These are phyloP conservation scores for Xylariaceae sp. DNA, from an alignment of 2,329 filamentous ascomycete genomes.

Conservation along the genomic window DNA sequence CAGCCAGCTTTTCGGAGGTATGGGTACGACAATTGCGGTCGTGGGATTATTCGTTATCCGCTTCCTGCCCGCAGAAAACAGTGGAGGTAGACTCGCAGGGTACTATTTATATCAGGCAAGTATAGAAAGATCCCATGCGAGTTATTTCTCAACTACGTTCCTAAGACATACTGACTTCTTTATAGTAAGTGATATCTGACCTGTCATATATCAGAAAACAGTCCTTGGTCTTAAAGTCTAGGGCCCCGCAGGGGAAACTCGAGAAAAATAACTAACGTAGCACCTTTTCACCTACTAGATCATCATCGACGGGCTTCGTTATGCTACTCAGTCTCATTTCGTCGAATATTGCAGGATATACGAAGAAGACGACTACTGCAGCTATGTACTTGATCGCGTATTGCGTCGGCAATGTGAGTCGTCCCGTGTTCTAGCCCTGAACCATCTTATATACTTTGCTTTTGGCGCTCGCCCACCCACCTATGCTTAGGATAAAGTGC, in stretches of 20 bases:
- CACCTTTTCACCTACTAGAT: no score
- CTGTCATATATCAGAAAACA: no score
- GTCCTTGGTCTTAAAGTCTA: no score
- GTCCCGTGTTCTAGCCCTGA: background rate
- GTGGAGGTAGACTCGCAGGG: constrained; percentile 57
- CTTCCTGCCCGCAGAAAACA: constrained; percentile 56
- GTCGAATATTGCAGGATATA: constrained; percentile 57
- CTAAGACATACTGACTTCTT: no score
- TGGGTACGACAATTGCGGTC: constrained; percentile 51
- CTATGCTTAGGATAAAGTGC: background rate
- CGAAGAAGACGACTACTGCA: constrained; percentile 58
- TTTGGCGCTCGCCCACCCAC: background rate
- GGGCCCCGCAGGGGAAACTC: no score
- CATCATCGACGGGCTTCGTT: constrained; percentile 60
- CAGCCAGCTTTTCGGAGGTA: constrained; percentile 46
- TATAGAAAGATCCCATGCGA: no score
- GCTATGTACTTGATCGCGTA: constrained; percentile 53
- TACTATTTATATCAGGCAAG: constrained; percentile 68
- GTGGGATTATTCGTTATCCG: constrained; percentile 64
- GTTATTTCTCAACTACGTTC: no score
- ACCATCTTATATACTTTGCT: background rate
- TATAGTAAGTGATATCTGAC: no score
- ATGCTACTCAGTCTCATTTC: constrained; percentile 61
- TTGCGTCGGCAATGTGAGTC: constrained; percentile 46
- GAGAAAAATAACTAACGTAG: no score